These are phyloP conservation scores for Corymbia maculata DNA, from an alignment of 345 rosid species.

Conservation along the genomic window DNA sequence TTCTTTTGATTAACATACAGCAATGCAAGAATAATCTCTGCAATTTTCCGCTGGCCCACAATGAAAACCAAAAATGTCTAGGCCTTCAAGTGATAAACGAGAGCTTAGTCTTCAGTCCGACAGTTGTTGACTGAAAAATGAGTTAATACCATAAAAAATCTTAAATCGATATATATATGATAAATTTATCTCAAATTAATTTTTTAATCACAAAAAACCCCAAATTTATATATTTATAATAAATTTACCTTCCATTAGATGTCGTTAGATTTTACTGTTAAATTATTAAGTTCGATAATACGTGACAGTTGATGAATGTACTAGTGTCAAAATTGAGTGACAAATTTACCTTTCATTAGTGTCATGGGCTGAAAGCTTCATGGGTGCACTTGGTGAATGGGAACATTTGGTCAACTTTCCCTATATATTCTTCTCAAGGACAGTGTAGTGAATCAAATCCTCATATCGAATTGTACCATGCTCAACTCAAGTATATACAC, in stretches of 20 bases:
- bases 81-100: background rate
- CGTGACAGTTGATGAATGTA: no score
- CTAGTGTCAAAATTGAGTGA: no score
- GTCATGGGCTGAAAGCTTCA: background rate
- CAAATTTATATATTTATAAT: no score
- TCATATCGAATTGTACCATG: rapidly evolving
- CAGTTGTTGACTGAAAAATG: background rate
- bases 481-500: background rate
- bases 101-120: background rate
- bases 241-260: no score
- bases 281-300: no score
- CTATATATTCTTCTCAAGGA: background rate
- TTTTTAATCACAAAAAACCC: no score
- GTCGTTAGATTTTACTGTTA: no score
- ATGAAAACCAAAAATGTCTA: background rate
- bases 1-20: background rate
- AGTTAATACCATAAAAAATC: no score
- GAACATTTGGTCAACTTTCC: background rate
- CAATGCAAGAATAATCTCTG: background rate
- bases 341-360: no score
- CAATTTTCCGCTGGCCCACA: background rate
- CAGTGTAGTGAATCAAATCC: background rate
- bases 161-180: no score
- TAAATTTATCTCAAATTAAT: no score
- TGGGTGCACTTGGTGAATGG: background rate